Conservation (phyloP, 2,329 filamentous ascomycete species). For the Claviceps monticola region DNA sequence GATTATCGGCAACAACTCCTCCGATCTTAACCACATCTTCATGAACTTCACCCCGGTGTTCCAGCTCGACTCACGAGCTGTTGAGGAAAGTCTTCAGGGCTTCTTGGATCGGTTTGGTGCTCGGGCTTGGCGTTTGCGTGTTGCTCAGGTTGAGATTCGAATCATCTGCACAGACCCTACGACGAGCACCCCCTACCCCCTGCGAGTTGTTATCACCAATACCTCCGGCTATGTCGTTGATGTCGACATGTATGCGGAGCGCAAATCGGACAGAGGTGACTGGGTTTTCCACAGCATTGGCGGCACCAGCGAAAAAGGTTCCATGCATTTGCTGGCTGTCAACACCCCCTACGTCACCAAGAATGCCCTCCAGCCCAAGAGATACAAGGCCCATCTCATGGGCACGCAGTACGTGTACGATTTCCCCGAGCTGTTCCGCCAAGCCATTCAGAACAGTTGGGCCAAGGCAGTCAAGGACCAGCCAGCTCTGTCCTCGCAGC, state of each 20-base stretch:
- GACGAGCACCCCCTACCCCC: slow-evolving; percentile 74
- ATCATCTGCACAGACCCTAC: slow-evolving; percentile 89
- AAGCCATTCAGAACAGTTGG: slow-evolving; percentile 96
- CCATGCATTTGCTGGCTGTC: slow-evolving; percentile 86
- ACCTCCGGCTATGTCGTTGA: slow-evolving; percentile 96
- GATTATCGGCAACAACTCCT: slow-evolving; percentile 98
- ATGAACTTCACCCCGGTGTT: slow-evolving; percentile 99
- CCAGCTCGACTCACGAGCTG: slow-evolving; percentile 75
- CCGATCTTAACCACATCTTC: slow-evolving; percentile 98
- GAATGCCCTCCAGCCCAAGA: slow-evolving; percentile 96
- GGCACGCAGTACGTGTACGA: slow-evolving; percentile 99
- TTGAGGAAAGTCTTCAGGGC: slow-evolving; percentile 82
- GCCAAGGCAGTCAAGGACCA: slow-evolving; percentile 59
- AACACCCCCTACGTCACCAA: slow-evolving; percentile 92
- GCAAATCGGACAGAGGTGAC: slow-evolving; percentile 93
- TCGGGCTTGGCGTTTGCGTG: slow-evolving; percentile 89
- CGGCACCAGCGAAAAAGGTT: slow-evolving; percentile 84
- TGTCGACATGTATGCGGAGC: slow-evolving; percentile 94
- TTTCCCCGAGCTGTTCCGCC: slow-evolving; percentile 97
- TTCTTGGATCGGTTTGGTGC: slow-evolving; percentile 95
- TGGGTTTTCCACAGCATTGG: slow-evolving; percentile 99
- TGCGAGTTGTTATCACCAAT: slow-evolving; percentile 94
- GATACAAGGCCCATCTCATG: slow-evolving; percentile 98
- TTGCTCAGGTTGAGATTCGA: slow-evolving; percentile 93
- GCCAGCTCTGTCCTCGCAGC: slow-evolving; percentile 60